phyloP scores from a whole-genome alignment of 202 grass and related monocot genomes.

The Carex sylvatica region DNA sequence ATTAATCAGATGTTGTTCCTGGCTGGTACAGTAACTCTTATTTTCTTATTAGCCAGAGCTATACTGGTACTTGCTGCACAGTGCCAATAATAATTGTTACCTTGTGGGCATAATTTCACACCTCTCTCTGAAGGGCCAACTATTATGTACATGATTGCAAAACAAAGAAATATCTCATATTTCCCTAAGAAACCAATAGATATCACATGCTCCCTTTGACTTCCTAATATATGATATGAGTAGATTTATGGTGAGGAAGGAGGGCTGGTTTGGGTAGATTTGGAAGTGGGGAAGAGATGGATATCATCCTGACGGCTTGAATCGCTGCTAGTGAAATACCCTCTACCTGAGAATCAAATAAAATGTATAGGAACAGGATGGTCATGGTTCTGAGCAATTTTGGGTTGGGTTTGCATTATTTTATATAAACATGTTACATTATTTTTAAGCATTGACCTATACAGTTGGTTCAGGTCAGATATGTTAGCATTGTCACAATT shows the following conservation, averaged over 20 bases:
- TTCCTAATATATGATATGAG: not conserved
- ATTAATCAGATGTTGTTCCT: not conserved
- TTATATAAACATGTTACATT: not conserved
- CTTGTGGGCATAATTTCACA: not conserved
- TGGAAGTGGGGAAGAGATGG: not conserved
- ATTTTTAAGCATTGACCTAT: not conserved
- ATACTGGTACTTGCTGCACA: not conserved
- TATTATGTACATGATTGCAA: not conserved
- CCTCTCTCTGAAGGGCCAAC: not conserved
- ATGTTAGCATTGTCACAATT: not conserved
- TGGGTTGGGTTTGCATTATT: not conserved
- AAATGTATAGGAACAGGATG: not conserved
- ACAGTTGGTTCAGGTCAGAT: not conserved
- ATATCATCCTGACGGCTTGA: not conserved
- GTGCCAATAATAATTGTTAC: not conserved
- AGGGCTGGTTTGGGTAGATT: not conserved
- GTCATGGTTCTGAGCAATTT: not conserved
- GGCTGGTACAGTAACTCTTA: not conserved
- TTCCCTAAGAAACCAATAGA: not conserved
- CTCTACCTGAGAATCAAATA: not conserved
- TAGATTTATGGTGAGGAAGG: not conserved
- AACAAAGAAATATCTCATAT: not conserved
- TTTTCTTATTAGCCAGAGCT: not conserved
- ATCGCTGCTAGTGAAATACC: not conserved
- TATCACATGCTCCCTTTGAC: not conserved